Evolutionary conservation across 305 asterid genomes (phyloP), one percentile per base, ranked within the genome.

Genomic region (Striga hermonthica): DNA sequence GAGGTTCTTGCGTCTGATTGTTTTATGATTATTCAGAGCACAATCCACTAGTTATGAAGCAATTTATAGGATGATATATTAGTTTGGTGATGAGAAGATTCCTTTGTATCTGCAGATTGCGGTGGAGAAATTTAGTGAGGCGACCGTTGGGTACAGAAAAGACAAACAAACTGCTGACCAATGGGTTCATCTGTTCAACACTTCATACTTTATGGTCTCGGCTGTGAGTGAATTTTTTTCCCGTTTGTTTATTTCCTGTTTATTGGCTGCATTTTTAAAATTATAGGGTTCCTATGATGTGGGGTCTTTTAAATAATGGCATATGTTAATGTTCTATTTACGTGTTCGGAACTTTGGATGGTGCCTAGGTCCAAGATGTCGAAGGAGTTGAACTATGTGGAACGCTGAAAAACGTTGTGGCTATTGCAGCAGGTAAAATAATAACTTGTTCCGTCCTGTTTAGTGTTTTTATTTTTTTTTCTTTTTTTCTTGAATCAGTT

Each of bases 301-400:
- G 31, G 31, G 31, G 31, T 22, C 31, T 22, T 22, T 22, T 22
- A 22, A 22, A 22, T 22, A 22, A 22, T 22, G 31, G 31, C 31
- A 22, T 22, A 22, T 22, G 31, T 22, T 22, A 22, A 22, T 22
- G 31, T 22, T 22, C 31, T 22, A 2, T 22, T 22, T 22, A 22
- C 31, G 2, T 2, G 2, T 22, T 22, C 2, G 31, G 31, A 22
- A 22, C 31, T 22, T 22, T 22, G 31, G 31, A 22, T 22, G 31
- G 31, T 43, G 72, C 78, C 73, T 68, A 89, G 96, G 90, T 84
- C 59, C 80, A 89, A 82, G 96, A 89, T 75, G 96, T 89, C 44
- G 95, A 89, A 81, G 95, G 96, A 64, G 89, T 86, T 15, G 96
- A 89, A 78, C 86, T 85, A 58, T 89, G 96, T 57, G 93, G 96